phyloP scores from a whole-genome alignment of 345 rosid species.

The Pseudoturritis turrita region DNA sequence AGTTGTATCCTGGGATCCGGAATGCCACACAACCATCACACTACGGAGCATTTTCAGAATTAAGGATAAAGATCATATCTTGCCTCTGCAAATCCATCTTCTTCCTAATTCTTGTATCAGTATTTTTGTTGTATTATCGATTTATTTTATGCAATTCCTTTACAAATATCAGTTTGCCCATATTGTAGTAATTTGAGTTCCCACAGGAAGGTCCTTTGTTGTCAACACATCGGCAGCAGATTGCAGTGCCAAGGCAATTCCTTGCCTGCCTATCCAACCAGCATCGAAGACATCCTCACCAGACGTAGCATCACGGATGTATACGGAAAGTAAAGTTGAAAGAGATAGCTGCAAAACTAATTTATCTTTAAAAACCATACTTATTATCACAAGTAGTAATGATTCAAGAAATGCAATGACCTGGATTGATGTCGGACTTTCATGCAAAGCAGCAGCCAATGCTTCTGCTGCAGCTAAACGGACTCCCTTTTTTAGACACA shows the following conservation, averaged over 20 bases:
- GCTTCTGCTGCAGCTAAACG: constrained; percentile 95
- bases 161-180: too few relatives aligned
- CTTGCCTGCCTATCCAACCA: constrained; percentile 95
- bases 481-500: too few relatives aligned
- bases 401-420: constrained; percentile 31
- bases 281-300: constrained; percentile 62
- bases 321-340: constrained; percentile 81
- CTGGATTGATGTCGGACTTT: constrained; percentile 79
- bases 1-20: too few relatives aligned
- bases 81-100: too few relatives aligned
- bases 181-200: too few relatives aligned
- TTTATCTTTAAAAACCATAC: constrained; percentile 22
- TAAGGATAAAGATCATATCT: too few relatives aligned
- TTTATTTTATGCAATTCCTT: too few relatives aligned
- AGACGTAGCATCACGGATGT: constrained; percentile 62
- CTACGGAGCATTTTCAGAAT: too few relatives aligned
- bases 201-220: constrained; percentile 94
- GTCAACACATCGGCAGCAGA: constrained; percentile 90
- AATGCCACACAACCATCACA: too few relatives aligned
- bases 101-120: too few relatives aligned
- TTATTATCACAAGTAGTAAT: constrained; percentile 1
- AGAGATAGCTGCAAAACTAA: constrained; percentile 66
- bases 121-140: too few relatives aligned
- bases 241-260: constrained; percentile 83
- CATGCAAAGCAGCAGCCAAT: constrained; percentile 96